A percentile compares a stretch with the other conserved stretches of the same genome.
Evolutionary conservation across 2,329 filamentous ascomycete species (phyloP).

Genomic region (Penicillium sp.): DNA sequence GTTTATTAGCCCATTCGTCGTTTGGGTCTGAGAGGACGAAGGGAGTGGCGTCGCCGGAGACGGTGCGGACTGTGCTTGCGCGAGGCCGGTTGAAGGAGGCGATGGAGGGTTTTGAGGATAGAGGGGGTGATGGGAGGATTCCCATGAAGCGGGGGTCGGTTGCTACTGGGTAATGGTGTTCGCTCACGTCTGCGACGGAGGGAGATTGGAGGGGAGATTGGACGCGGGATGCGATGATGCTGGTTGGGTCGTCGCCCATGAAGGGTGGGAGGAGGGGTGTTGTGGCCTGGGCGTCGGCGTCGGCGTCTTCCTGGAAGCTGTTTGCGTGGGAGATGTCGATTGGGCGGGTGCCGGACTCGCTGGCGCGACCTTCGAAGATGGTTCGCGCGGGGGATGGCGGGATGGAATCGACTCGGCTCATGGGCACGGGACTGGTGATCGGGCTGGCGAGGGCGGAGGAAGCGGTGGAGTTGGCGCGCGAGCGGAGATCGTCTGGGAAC

Average conservation of each 20-base stretch:
- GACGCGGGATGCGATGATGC: slow-evolving; percentile 56
- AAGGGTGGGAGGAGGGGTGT: slow-evolving; percentile 85
- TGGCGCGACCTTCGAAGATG: slow-evolving; percentile 57
- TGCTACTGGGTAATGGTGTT: slow-evolving; percentile 46
- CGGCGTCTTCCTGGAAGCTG: slow-evolving; percentile 46
- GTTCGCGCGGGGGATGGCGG: slow-evolving; percentile 66
- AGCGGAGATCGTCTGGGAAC: slow-evolving; percentile 36
- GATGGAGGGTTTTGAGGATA: slow-evolving; percentile 75
- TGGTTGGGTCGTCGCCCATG: slow-evolving; percentile 60
- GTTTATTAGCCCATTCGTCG: slow-evolving; percentile 79
- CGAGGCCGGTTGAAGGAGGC: slow-evolving; percentile 67
- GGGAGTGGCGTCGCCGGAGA: slow-evolving; percentile 53
- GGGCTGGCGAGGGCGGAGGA: slow-evolving; percentile 43
- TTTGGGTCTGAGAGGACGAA: slow-evolving; percentile 65
- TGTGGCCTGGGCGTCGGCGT: slow-evolving; percentile 67
- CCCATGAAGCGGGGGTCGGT: slow-evolving; percentile 51
- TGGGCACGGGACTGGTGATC: slow-evolving; percentile 32
- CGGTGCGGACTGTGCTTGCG: slow-evolving; percentile 43
- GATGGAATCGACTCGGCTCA: slow-evolving; percentile 52
- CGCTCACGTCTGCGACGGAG: slow-evolving; percentile 65
- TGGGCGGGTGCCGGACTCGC: slow-evolving; percentile 51
- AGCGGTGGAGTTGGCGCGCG: slow-evolving; percentile 44
- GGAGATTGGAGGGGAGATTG: slow-evolving; percentile 87
- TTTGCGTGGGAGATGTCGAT: slow-evolving; percentile 58
- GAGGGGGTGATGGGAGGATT: slow-evolving; percentile 65